Evolutionary conservation across 345 rosid species (phyloP).

Genomic region (Rubroshorea leprosula): DNA sequence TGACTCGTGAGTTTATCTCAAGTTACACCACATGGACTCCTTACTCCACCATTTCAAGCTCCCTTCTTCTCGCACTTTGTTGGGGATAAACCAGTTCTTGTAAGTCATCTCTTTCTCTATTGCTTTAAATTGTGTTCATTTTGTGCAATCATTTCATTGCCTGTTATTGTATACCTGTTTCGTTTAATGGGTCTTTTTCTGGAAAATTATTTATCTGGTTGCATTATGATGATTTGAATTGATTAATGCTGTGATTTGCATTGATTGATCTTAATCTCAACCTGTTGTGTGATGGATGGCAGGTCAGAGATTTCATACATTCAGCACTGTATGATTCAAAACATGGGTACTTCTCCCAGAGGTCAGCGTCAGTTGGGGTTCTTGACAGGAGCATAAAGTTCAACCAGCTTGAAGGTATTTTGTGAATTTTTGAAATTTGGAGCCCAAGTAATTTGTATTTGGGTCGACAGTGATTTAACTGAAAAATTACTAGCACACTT

Average conservation of each 20-base stretch:
- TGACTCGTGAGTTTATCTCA: not conserved
- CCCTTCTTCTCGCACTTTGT: constrained; percentile 57
- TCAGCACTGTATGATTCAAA: constrained; percentile 65
- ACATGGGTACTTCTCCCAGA: constrained; percentile 87
- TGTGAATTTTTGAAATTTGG: not conserved
- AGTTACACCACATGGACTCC: constrained; percentile 29
- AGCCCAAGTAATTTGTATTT: not conserved
- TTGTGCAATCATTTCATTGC: not conserved
- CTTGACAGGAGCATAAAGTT: constrained; percentile 78
- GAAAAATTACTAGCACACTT: not conserved
- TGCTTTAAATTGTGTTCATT: not conserved
- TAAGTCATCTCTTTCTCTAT: constrained; percentile 25
- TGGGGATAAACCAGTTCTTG: constrained; percentile 69
- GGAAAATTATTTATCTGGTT: not conserved
- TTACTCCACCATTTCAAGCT: constrained; percentile 29
- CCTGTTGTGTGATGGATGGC: constrained; percentile 5
- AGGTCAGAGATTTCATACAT: constrained; percentile 87
- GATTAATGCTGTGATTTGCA: not conserved
- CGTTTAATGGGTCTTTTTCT: not conserved
- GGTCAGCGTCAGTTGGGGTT: constrained; percentile 74
- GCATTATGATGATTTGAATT: not conserved
- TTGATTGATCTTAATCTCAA: not conserved
- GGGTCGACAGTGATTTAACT: not conserved
- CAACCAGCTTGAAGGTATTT: constrained; percentile 68
- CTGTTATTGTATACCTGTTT: not conserved